Base-by-base conservation (phyloP, 768 basidiomycete genomes). In the Boletus patriciae region DNA sequence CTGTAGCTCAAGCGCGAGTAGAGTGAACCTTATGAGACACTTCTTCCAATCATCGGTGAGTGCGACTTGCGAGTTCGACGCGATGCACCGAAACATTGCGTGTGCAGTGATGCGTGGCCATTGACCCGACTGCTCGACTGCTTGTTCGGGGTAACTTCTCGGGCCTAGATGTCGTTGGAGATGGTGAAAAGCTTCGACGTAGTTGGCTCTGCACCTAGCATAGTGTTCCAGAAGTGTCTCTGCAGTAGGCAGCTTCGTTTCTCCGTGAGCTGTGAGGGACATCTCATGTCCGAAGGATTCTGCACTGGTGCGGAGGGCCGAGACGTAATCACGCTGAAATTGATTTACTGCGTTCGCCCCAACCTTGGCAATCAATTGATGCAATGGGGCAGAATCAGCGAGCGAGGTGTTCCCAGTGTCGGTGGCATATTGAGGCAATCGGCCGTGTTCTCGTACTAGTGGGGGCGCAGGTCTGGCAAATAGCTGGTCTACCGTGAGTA, bases 61-160 rank as follows among this genome's bases (percentile, higher is more conserved):
- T 6, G 2, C 9, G 8, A 23, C 54, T 6, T 34, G 31, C 9
- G 64, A 62, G 13, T 61, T 50, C 36, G 65, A 66, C 23, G 68
- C 64, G 46, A 77, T 58, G 13, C 54, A 57, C 29, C 52, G 40
- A 19, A 77, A 61, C 16, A 78, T 60, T 18, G 63, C 58, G 46
- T 61, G 66, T 6, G 59, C 43, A 10, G 71, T 73, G n/a, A 74
- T 47, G 12, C 71, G 67, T 15, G 78, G 78, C 31, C 31, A 31
- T 31, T 31, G 31, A 31, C 31, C 31, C 10, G 31, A 31, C 31
- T 31, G 31, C 11, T 44, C 19, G 6, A 69, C 18, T 5, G 63
- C 59, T 5, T 31, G 41, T 48, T 70, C 69, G 7, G 44, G 18
- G 9, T 18, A 15, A 38, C 50, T 60, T 27, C 13, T 33, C 8